Base-by-base conservation (phyloP, 164 flowering plant genomes). In the Warburgia ugandensis region DNA sequence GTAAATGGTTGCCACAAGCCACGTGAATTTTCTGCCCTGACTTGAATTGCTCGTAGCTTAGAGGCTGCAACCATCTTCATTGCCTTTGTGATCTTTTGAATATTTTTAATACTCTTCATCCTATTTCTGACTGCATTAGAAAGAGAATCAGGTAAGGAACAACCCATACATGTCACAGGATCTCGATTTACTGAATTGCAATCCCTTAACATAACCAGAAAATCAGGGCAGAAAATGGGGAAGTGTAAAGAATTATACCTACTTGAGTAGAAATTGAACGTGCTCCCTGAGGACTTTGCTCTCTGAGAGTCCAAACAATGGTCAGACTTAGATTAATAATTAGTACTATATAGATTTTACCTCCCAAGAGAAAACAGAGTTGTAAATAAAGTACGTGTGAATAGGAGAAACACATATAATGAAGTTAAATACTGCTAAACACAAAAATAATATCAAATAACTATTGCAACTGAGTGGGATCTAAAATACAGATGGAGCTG, bases 41-140 rank as follows among this genome's bases (percentile, higher is more conserved):
- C n/a, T 72, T 91, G 95, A 69, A 91, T 74, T n/a, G 81, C 85
- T 60, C 96, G 74, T 10, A 91, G 72, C 73, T 91, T 91, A 30
- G 98, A 91, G 44, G 96, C 98, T 61, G 98, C 98, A 70, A 91
- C 98, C 98, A 91, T 92, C 68, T 92, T 92, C 98, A 92, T 92
- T 13, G 98, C 98, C 82, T 91, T 91, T 9, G 98, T 92, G 55
- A 92, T 92, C 54, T 92, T 92, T 71, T 92, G 98, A 55, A 92
- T 92, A 43, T 77, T 92, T 68, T 75, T 85, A 4, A 92, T 81
- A 86, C 96, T 88, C 81, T 92, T 92, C 96, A 92, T 92, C 31
- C 98, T 77, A 68, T 83, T 92, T 43, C 98, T 70, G 23, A 92
- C 98, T 92, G 77, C 68, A 73, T 21, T 32, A 20, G 29, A 16